A percentile compares a stretch with the other conserved stretches of the same genome.
phyloP scores from a whole-genome alignment of 2,329 filamentous ascomycete species.

The Penicillium sp. region DNA sequence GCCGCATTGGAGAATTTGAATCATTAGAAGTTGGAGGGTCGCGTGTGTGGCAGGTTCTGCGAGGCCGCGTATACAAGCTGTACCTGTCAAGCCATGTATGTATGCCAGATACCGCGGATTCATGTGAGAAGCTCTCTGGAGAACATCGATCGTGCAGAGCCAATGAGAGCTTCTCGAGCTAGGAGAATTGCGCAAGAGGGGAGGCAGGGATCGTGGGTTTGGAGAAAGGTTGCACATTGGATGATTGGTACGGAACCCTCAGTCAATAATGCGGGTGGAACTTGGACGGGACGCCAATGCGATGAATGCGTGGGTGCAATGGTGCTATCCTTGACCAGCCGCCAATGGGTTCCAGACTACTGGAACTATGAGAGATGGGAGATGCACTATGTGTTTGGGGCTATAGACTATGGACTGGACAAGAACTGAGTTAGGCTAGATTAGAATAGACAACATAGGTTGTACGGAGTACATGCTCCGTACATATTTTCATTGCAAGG shows the following conservation, averaged over 20 bases:
- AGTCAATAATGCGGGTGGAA: constrained; percentile 10
- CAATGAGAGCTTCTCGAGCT: constrained; percentile 11
- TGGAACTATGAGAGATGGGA: not conserved
- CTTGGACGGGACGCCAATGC: not conserved
- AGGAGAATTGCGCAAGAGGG: constrained; percentile 6
- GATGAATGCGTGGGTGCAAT: not conserved
- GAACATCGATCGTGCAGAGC: not conserved
- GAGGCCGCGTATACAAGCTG: constrained; percentile 7
- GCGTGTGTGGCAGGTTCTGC: constrained; percentile 3
- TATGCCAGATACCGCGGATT: constrained; percentile 22
- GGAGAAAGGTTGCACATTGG: constrained; percentile 16
- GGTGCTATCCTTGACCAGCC: not conserved
- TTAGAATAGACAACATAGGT: not conserved
- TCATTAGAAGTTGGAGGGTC: constrained; percentile 1
- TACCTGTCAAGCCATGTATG: constrained; percentile 22
- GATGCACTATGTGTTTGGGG: not conserved
- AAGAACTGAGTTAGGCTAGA: not conserved
- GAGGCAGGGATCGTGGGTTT: constrained; percentile 14
- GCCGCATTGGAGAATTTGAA: not conserved
- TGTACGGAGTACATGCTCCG: not conserved
- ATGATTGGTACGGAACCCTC: constrained; percentile 16
- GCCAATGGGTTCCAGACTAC: not conserved
- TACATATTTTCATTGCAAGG: constrained; percentile 20
- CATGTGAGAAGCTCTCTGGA: constrained; percentile 22
- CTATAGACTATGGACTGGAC: not conserved